Evolutionary conservation across 1,284 basidiomycete genomes (phyloP).

Genomic region (Entoloma clypeatum): DNA sequence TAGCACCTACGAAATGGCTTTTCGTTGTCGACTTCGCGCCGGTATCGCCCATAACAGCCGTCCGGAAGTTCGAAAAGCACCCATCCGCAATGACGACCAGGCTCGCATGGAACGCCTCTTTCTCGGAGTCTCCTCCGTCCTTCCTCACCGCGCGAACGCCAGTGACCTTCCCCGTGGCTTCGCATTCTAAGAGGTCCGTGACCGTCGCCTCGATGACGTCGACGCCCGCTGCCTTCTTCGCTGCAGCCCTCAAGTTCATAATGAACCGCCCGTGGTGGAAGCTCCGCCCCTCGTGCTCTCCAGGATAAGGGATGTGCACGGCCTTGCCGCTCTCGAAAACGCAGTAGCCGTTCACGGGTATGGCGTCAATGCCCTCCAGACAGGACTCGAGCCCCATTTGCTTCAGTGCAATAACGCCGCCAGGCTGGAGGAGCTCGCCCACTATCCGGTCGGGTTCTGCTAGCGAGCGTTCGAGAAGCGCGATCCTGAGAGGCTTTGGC

Average conservation of each 20-base stretch:
- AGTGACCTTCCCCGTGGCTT: conserved; percentile 27
- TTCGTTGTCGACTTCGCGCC: conserved; percentile 52
- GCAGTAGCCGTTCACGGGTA: conserved; percentile 85
- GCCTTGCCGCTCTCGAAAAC: conserved; percentile 66
- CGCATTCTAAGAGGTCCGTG: conserved; percentile 54
- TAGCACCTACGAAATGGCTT: conserved; percentile 80
- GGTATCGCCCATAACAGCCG: conserved; percentile 46
- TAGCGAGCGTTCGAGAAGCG: conserved; percentile 85
- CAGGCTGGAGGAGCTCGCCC: conserved; percentile 95
- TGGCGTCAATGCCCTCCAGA: conserved; percentile 85
- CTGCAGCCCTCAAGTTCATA: conserved; percentile 71
- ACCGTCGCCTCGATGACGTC: conserved; percentile 83
- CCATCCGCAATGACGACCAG: conserved; percentile 92
- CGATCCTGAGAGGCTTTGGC: conserved; percentile 65
- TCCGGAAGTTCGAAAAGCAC: conserved; percentile 85
- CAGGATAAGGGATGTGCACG: conserved; percentile 89
- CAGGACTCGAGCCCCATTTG: conserved; percentile 74
- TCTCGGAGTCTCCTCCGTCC: conserved; percentile 30
- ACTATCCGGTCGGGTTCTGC: conserved; percentile 95
- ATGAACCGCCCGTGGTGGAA: conserved; percentile 98
- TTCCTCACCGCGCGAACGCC: conserved; percentile 39
- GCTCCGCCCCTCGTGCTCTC: conserved; percentile 65
- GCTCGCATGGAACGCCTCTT: conserved; percentile 63
- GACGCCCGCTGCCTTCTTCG: conserved; percentile 55
- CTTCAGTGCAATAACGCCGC: conserved; percentile 77